Evolutionary conservation across 768 basidiomycete genomes (phyloP), one percentile per base, ranked within the genome.

Genomic region (Basidioascus undulatus): DNA sequence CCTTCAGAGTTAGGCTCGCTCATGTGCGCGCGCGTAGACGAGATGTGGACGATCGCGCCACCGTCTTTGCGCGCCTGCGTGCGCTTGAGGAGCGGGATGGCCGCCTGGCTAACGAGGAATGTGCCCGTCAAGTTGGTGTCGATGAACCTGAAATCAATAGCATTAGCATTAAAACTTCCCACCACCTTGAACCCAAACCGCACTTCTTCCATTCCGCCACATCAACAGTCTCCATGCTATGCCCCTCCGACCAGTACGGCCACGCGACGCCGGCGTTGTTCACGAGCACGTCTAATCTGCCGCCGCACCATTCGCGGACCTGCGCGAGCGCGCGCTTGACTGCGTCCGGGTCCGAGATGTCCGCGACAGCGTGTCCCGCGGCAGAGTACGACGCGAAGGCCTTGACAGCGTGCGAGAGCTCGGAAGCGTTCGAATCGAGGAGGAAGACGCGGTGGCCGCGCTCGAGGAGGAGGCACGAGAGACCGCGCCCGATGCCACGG

Each of bases 241-340:
- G 32, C 10, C 26, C 19, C 12, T 35, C 40, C 15, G 40, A n/a
- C 40, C 34, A 43, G 20, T 24, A 35, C 16, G 34, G 42, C 12
- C 35, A 35, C 23, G 42, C 37, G 18, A 33, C 24, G 18, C 34
- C 25, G 9, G 42, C 42, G 35, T 43, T 43, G 27, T 43, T 43
- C 35, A 43, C 31, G 27, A 43, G 42, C n/a, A 43, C 26, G 27
- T 36, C 42, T 21, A 43, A n/a, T n/a, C n/a, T n/a, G n/a, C n/a
- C n/a, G n/a, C n/a, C n/a, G n/a, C n/a, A n/a, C n/a, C n/a, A n/a
- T n/a, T n/a, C n/a, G n/a, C n/a, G n/a, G n/a, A n/a, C n/a, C n/a
- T n/a, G n/a, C n/a, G n/a, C n/a, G n/a, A n/a, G n/a, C n/a, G n/a
- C n/a, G n/a, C n/a, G n/a, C n/a, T n/a, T n/a, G n/a, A n/a, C n/a